These are phyloP conservation scores for Monascus ruber DNA, from an alignment of 2,329 filamentous ascomycete genomes.

Conservation along the genomic window DNA sequence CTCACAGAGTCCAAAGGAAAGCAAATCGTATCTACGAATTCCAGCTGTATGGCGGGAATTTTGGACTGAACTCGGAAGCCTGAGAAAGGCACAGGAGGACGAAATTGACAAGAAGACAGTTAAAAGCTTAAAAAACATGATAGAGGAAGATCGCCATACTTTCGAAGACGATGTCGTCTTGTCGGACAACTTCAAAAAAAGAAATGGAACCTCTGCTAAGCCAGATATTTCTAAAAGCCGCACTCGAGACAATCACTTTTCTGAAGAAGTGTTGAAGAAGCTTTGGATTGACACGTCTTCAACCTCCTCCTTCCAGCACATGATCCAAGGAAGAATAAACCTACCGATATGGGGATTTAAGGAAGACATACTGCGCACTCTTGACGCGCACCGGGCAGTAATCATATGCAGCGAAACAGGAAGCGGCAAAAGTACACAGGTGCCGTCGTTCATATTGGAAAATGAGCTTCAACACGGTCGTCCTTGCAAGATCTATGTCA, in stretches of 20 bases:
- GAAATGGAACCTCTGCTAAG: constrained; percentile 23
- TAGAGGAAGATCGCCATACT: constrained; percentile 24
- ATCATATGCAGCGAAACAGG: constrained; percentile 96
- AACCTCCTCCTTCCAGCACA: constrained; percentile 54
- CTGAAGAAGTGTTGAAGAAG: constrained; percentile 34
- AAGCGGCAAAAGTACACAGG: constrained; percentile 92
- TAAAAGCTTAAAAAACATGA: constrained; percentile 45
- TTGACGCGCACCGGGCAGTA: constrained; percentile 71
- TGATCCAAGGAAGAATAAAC: constrained; percentile 67
- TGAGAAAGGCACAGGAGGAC: constrained; percentile 60
- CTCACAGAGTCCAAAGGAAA: constrained; percentile 65
- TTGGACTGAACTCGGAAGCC: constrained; percentile 65
- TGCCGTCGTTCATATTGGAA: constrained; percentile 88
- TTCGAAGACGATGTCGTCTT: constrained; percentile 66
- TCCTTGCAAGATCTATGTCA: constrained; percentile 86
- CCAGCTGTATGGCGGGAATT: constrained; percentile 74
- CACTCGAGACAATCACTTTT: constrained; percentile 10
- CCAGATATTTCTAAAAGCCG: constrained; percentile 13
- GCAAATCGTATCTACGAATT: constrained; percentile 69
- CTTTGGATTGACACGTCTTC: constrained; percentile 43
- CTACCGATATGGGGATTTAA: constrained; percentile 86
- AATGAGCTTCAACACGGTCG: constrained; percentile 71
- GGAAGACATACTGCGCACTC: constrained; percentile 61
- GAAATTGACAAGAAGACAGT: constrained; percentile 58
- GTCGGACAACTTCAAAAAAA: constrained; percentile 59